Base-by-base conservation (phyloP, 2,329 filamentous ascomycete species). In the Pseudonectria buxi region DNA sequence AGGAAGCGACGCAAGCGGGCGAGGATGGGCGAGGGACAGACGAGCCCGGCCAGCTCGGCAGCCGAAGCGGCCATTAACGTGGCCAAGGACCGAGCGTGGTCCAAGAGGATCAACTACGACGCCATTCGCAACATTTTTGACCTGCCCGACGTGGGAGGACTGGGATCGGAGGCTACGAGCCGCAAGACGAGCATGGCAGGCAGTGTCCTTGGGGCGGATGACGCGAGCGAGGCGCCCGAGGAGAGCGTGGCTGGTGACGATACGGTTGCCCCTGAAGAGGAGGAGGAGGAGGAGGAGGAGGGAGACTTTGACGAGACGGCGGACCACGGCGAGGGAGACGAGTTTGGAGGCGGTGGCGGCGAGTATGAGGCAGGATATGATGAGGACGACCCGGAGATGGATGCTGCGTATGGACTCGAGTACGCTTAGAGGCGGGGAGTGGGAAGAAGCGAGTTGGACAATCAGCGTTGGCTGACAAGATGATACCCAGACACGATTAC, bases 21-120 rank as follows among this genome's bases (percentile, higher is more conserved):
- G 2, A 62, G 75, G 13, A 79, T 80, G 50, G 76, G 77, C 15
- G 79, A 82, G 49, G 77, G 78, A 9, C 76, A 82, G 52, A 72
- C 73, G 12, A 77, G 73, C 15, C 77, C 81, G 0, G 82, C 82
- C 12, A 78, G 71, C 18, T 80, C 76, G 2, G 78, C 83, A 0
- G 79, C 73, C 3, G 83, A 86, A 54, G 83, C 83, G 2, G 81
- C 81, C 11, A 69, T 76, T 42, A 73, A 76, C 37, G 81, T 82
- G 46, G 67, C 85, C 55, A 81, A 83, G 57, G 74, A 77, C 37
- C 69, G 81, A 30, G 74, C 74, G 1, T 83, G 79, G 61, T 85
- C 79, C 43, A 83, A 80, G 59, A 81, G 84, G 53, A 83, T 88
- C 54, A 86, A 87, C 49, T 87, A 86, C 57, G 72, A 76, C 35